Base-by-base conservation (phyloP, 2,329 filamentous ascomycete species). In the Dendryphion nanum region DNA sequence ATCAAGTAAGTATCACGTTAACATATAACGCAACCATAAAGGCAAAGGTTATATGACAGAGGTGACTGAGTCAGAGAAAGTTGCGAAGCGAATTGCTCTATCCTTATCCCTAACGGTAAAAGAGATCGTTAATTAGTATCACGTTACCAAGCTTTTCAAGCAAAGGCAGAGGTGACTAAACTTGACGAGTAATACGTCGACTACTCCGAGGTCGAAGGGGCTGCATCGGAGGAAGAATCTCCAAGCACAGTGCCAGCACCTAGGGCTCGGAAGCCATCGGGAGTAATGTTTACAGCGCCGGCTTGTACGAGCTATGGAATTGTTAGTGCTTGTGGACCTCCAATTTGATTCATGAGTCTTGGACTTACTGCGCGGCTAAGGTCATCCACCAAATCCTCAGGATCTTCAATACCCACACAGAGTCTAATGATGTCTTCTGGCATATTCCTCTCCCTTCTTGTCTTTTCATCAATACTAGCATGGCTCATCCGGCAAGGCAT, bases 401-500 rank as follows among this genome's bases (percentile, higher is more conserved):
- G 80, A 66, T 98, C 93, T 66, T 98, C 93, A 57, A 98, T 98
- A 31, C 93, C 93, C 30, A 98, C 89, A 61, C 93, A 98, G 38
- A 98, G 70, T 39, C 93, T 79, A 56, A 98, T 97, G 44, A 98
- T 85, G 64, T 98, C 93, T 69, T 98, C 93, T 8, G 93, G 93
- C 82, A 98, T 86, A 49, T 91, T 84, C 48, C 45, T 52, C 49
- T 62, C 60, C 76, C 41, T 44, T 52, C 93, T 77, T 36, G 90
- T 97, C 73, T 95, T 95, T 42, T 89, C 87, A 62, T 97, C 93
- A 59, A 98, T 98, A 63, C 89, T 95, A 26, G 93, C 93, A 69
- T 98, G 93, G 69, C 91, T 97, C 94, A 98, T 98, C 59, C 91
- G 89, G 71, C 93, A 98, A 6, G 93, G 91, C 91, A 98, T 96